These are phyloP conservation scores for Lachancea nothofagi DNA, from an alignment of 805 yeast genomes.

Conservation along the genomic window DNA sequence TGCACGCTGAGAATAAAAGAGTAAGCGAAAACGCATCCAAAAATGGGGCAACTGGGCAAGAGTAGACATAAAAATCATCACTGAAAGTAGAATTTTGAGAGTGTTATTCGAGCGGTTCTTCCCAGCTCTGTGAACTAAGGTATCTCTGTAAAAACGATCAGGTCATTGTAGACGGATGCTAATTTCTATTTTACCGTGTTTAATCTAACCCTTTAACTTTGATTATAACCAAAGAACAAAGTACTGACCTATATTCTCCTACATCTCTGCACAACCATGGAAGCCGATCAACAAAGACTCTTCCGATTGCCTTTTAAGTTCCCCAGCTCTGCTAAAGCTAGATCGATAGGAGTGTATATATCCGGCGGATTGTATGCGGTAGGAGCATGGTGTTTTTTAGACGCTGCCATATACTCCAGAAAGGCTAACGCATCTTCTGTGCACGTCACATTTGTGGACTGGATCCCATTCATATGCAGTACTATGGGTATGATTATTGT, in stretches of 20 bases:
- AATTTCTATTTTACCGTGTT: too few species aligned
- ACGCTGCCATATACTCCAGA: conserved; percentile 80
- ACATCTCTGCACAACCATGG: conserved; percentile 16
- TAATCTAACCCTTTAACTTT: too few species aligned
- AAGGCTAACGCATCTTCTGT: conserved; percentile 80
- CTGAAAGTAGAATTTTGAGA: too few species aligned
- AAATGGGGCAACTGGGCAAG: not conserved
- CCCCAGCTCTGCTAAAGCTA: conserved; percentile 64
- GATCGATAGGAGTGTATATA: conserved; percentile 71
- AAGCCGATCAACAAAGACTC: conserved; percentile 43
- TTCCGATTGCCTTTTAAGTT: conserved; percentile 64
- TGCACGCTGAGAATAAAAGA: not conserved
- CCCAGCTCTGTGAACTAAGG: too few species aligned
- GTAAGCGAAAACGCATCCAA: not conserved
- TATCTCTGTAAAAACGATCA: too few species aligned
- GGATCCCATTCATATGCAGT: conserved; percentile 91
- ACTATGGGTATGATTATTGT: conserved; percentile 81
- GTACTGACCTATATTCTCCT: not conserved
- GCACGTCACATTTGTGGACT: conserved; percentile 87
- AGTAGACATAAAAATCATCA: too few species aligned
- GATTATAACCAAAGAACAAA: too few species aligned
- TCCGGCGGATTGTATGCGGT: conserved; percentile 73
- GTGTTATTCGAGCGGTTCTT: too few species aligned
- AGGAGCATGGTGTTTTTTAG: conserved; percentile 87
- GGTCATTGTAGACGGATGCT: too few species aligned